Evolutionary conservation across 345 rosid genomes (phyloP), one percentile per base, ranked within the genome.

Genomic region (Camelina neglecta): DNA sequence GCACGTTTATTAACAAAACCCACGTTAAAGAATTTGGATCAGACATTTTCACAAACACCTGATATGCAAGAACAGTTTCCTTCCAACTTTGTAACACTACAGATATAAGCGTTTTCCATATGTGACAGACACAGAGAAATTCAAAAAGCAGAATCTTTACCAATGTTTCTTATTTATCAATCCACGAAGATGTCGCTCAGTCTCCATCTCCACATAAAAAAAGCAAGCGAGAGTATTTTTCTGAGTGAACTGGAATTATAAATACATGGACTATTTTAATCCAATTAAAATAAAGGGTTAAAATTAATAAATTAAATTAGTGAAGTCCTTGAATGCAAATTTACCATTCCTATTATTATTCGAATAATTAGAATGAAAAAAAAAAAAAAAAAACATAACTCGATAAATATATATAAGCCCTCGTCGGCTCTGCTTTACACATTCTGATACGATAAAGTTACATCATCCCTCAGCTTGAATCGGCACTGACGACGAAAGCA

Each of bases 41-140:
- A 60, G 78, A 76, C 89, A 83, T 88, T 73, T 75, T 60, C 33
- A 57, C 86, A 72, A 87, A 77, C 89, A 83, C 8, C 45, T 75
- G 58, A 2, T 54, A 53, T 21, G 81, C 87, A 57, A 18, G 44
- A 58, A 18, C 20, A 18, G 8, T 48, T 23, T 71, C 11, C 57
- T 50, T 20, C 53, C 23, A 75, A 6, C 6, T 47, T 1, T 3
- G 6, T n/a, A 39, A 21, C 60, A n/a, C 35, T 7, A 11, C 8
- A 4, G 13, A 20, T n/a, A 60, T 5, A 41, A 75, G 48, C 49
- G 59, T 23, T 26, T 12, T 7, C 42, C 13, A 69, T 23, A 53
- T n/a, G 74, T 29, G 39, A 69, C 5, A 60, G 41, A 38, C 39
- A 60, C 8, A 38, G 9, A 50, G 56, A 21, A 53, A 42, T 57